Percentiles rank a stretch among this genome's conserved stretches.
phyloP scores from a whole-genome alignment of 2,329 filamentous ascomycete genomes.

The Cladophialophora carrionii region DNA sequence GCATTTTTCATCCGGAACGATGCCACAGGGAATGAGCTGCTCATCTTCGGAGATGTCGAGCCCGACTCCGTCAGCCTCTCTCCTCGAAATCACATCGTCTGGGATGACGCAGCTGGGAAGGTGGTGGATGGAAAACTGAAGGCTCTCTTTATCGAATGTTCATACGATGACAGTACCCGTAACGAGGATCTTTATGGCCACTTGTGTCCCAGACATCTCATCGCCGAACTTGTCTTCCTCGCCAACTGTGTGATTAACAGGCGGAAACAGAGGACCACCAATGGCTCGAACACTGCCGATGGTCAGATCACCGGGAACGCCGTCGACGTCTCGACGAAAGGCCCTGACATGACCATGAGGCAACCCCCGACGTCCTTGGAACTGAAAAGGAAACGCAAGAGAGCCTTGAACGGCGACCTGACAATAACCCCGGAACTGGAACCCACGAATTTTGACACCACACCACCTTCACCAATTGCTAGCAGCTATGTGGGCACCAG shows the following conservation, averaged over 20 bases:
- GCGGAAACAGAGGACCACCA: conserved; percentile 47
- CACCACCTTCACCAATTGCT: conserved; percentile 21
- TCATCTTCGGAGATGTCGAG: conserved; percentile 95
- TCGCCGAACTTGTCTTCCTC: conserved; percentile 74
- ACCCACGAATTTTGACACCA: conserved; percentile 22
- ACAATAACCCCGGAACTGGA: conserved; percentile 32
- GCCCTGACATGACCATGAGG: conserved; percentile 27
- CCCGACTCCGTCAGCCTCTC: conserved; percentile 82
- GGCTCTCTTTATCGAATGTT: conserved; percentile 94
- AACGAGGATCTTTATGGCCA: conserved; percentile 85
- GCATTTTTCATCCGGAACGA: conserved; percentile 89
- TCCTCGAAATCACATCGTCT: conserved; percentile 79
- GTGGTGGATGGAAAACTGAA: conserved; percentile 71
- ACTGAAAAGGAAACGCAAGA: conserved; percentile 48
- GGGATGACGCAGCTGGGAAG: conserved; percentile 86
- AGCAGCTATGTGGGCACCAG: conserved; percentile 30
- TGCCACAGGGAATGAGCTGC: conserved; percentile 70
- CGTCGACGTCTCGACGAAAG: conserved; percentile 5
- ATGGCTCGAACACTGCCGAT: background rate
- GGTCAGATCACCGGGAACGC: conserved; percentile 4
- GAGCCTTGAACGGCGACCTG: conserved; percentile 34
- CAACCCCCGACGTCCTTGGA: conserved; percentile 34
- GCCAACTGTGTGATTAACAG: conserved; percentile 65
- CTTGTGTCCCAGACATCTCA: conserved; percentile 78
- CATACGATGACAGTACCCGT: conserved; percentile 78